phyloP scores from a whole-genome alignment of 2,329 filamentous ascomycete genomes.

The Biscogniauxia marginata region DNA sequence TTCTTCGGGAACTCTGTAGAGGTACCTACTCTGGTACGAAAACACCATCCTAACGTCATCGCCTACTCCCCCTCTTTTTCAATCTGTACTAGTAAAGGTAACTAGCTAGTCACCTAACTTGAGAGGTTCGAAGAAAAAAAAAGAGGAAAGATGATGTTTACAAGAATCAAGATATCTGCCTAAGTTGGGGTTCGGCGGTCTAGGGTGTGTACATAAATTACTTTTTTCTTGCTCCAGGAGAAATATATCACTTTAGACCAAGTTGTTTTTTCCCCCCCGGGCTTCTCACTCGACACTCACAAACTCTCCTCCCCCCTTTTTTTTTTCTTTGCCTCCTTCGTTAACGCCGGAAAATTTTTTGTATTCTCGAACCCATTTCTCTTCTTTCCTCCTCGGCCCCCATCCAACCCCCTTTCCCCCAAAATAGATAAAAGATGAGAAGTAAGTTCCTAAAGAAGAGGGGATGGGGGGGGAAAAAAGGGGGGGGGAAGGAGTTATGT shows the following conservation, averaged over 20 bases:
- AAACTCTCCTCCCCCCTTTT: neutral
- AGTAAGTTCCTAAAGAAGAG: constrained; percentile 54
- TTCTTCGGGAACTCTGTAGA: too few species aligned
- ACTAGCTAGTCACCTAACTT: too few species aligned
- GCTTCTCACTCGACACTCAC: neutral
- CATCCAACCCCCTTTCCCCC: neutral
- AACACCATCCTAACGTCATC: too few species aligned
- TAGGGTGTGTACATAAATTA: constrained; percentile 9
- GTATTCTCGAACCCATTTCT: neutral
- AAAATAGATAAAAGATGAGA: constrained; percentile 56
- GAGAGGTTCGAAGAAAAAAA: too few species aligned
- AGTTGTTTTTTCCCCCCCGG: neutral
- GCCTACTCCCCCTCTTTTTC: too few species aligned
- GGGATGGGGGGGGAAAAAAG: too few species aligned
- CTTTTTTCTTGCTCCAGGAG: neutral
- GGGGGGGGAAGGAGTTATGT: too few species aligned
- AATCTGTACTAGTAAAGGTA: too few species aligned
- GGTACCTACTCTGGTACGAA: too few species aligned
- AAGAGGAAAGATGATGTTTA: too few species aligned
- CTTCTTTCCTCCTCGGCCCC: neutral
- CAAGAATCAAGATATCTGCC: too few species aligned
- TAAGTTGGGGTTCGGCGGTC: constrained; percentile 5
- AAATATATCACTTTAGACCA: neutral
- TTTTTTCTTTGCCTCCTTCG: neutral
- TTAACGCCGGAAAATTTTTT: neutral